Evolutionary conservation across 106 monocot genomes (phyloP).

Genomic region (Triglochin maritima): DNA sequence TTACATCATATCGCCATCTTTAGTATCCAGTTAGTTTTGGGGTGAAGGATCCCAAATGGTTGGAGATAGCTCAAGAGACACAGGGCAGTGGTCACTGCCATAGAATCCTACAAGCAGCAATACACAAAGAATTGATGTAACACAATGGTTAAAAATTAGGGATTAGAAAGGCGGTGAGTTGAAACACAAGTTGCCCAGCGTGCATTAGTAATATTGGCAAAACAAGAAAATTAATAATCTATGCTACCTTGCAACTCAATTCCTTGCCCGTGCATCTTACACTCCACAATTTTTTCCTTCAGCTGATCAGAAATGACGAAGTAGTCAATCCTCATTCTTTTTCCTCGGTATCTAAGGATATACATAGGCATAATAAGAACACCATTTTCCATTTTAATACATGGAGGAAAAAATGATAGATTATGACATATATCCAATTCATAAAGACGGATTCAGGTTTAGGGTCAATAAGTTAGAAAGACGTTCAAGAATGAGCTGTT

Average conservation of each 20-base stretch:
- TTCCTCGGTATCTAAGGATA: constrained; percentile 67
- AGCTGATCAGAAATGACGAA: constrained; percentile 78
- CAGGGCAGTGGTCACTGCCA: constrained; percentile 45
- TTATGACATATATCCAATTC: too few species aligned
- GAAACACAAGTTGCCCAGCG: neutral
- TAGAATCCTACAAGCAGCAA: constrained; percentile 25
- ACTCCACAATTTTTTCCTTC: constrained; percentile 52
- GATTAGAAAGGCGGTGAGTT: neutral
- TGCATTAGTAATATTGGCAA: neutral
- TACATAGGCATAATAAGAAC: too few species aligned
- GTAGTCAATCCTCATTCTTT: constrained; percentile 97
- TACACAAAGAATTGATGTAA: too few species aligned
- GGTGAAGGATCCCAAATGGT: neutral
- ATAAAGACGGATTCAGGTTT: too few species aligned
- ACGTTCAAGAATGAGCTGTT: too few species aligned
- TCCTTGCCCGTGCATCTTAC: constrained; percentile 76
- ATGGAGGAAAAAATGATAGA: too few species aligned
- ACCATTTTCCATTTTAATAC: too few species aligned
- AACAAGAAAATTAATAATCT: neutral
- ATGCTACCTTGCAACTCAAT: constrained; percentile 78
- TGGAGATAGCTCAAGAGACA: constrained; percentile 28
- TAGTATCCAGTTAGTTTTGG: neutral
- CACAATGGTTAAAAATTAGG: neutral
- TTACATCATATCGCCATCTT: neutral
- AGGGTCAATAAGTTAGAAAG: too few species aligned